phyloP scores from a whole-genome alignment of 2,329 filamentous ascomycete genomes.

The Trichoderma sp. region DNA sequence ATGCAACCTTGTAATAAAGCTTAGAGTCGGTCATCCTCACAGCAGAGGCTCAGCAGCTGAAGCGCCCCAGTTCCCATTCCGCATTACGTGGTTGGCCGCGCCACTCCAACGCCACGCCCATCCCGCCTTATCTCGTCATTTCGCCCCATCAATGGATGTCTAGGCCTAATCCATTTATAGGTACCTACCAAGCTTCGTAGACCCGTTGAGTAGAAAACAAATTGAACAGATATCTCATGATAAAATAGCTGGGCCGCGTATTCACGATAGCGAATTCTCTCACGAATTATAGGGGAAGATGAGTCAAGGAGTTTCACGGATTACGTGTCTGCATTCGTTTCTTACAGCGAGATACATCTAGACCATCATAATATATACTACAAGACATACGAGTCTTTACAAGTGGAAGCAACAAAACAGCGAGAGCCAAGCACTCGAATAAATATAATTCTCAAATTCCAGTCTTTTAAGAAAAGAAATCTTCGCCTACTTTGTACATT shows the following conservation, averaged over 20 bases:
- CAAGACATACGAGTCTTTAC: neutral
- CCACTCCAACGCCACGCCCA: conserved; percentile 21
- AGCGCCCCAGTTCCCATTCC: neutral
- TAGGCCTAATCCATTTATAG: neutral
- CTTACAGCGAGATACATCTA: no score
- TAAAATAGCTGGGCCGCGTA: neutral
- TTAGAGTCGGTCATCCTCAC: neutral
- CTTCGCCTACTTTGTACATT: conserved; percentile 10
- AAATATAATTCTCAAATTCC: neutral
- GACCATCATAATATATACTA: no score
- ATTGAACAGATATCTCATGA: neutral
- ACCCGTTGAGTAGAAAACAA: neutral
- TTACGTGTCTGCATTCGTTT: neutral
- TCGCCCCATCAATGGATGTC: neutral
- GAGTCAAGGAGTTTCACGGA: neutral
- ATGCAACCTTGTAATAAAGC: neutral
- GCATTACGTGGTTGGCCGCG: conserved; percentile 25
- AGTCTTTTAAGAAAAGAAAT: neutral
- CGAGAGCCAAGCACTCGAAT: neutral
- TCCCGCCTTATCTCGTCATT: neutral
- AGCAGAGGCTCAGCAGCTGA: conserved; percentile 7
- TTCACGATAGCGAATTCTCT: neutral
- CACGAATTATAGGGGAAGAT: neutral
- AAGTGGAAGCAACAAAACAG: neutral
- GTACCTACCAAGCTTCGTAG: neutral